Percentiles rank a stretch among this genome's conserved stretches.
Conservation (phyloP, 441 rosid species). For the Hura crepitans region DNA sequence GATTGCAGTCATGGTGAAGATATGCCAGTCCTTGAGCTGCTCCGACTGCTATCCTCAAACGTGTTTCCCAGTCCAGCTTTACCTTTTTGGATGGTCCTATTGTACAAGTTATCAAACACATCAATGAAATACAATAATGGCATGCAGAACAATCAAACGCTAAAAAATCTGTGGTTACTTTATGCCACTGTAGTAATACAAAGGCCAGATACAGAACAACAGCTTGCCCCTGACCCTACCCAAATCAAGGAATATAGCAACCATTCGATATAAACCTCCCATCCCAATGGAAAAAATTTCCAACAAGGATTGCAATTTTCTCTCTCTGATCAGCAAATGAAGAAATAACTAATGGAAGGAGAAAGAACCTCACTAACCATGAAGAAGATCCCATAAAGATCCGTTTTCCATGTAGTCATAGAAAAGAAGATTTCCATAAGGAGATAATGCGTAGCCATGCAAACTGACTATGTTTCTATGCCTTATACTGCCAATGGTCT, state of each 20-base stretch:
- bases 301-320: too few relatives aligned
- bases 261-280: too few relatives aligned
- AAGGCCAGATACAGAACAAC: neutral
- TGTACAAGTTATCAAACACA: neutral
- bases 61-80: conserved; percentile 88
- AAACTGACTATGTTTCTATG: conserved; percentile 86
- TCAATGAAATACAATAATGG: neutral
- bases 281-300: too few relatives aligned
- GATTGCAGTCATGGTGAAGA: conserved; percentile 95
- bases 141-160: neutral
- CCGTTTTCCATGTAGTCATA: conserved; percentile 96
- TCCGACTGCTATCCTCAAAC: conserved; percentile 79
- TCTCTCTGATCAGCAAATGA: neutral
- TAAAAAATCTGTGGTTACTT: too few relatives aligned
- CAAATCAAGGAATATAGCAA: too few relatives aligned
- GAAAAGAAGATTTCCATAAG: conserved; percentile 81
- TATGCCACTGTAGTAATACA: too few relatives aligned
- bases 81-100: conserved; percentile 76
- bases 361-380: conserved; percentile 49
- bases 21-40: conserved; percentile 94
- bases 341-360: neutral
- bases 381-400: conserved; percentile 93
- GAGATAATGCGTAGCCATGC: conserved; percentile 81
- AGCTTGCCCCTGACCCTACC: too few relatives aligned
- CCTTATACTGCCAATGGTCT: conserved; percentile 86